A percentile compares a stretch with the other conserved stretches of the same genome.
Evolutionary conservation across 768 basidiomycete genomes (phyloP).

Genomic region (Clitopilus hobsonii): DNA sequence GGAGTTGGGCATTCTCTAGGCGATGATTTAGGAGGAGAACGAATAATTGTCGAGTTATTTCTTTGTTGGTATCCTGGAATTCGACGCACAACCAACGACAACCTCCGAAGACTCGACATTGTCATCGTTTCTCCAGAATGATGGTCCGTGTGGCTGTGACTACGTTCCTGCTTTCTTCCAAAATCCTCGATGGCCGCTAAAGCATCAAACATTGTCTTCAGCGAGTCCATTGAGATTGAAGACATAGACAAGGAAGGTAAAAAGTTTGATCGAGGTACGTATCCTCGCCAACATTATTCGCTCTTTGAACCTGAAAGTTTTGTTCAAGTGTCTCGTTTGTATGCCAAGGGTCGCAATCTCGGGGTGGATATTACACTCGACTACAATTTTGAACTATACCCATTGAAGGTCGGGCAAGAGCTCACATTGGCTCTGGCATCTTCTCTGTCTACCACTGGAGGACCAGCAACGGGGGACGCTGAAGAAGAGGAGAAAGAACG

Average conservation of each 20-base stretch:
- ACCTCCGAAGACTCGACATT: not conserved
- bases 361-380: conserved; percentile 93
- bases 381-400: conserved; percentile 90
- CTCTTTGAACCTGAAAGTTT: conserved; percentile 2
- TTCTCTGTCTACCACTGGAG: conserved; percentile 66
- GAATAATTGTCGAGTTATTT: conserved; percentile 29
- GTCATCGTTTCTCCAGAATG: conserved; percentile 1
- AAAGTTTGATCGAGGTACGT: conserved; percentile 92
- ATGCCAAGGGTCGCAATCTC: conserved; percentile 85
- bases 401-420: conserved; percentile 58
- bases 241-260: conserved; percentile 89
- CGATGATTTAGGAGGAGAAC: conserved; percentile 32
- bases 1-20: conserved; percentile 49
- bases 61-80: not conserved
- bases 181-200: conserved; percentile 42
- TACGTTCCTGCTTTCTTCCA: conserved; percentile 6
- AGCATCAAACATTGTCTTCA: conserved; percentile 80
- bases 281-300: not conserved
- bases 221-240: conserved; percentile 87
- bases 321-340: conserved; percentile 79
- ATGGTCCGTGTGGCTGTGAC: conserved; percentile 6
- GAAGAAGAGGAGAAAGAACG: conserved; percentile 73
- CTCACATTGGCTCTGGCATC: conserved; percentile 87
- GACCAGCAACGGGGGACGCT: conserved; percentile 37
- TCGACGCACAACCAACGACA: conserved; percentile 2